These are phyloP conservation scores for Pseudocercospora vitis DNA, from an alignment of 2,329 filamentous ascomycete species.

Conservation along the genomic window DNA sequence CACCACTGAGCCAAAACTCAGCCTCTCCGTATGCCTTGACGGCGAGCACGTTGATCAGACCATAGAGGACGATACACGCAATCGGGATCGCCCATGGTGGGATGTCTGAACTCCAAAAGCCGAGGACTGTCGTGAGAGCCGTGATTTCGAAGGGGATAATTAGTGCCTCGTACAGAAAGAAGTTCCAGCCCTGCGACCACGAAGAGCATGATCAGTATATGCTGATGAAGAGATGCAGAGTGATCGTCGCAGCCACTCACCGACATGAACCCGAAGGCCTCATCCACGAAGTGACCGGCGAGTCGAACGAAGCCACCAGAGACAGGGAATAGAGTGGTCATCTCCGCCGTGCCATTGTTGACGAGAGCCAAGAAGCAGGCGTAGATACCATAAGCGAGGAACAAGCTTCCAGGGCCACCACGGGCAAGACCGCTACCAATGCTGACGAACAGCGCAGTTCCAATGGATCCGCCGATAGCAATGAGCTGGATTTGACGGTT, in stretches of 20 bases:
- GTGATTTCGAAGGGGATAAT: constrained; percentile 57
- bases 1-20: constrained; percentile 55
- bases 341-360: constrained; percentile 66
- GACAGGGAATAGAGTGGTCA: constrained; percentile 41
- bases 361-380: constrained; percentile 57
- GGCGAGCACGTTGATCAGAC: constrained; percentile 45
- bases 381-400: constrained; percentile 37
- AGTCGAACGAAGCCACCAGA: constrained; percentile 58
- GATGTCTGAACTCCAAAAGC: constrained; percentile 48
- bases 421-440: constrained; percentile 57
- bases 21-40: constrained; percentile 49
- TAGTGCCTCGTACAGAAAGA: constrained; percentile 54
- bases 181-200: no score
- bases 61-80: constrained; percentile 41
- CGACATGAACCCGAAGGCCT: constrained; percentile 46
- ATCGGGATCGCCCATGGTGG: constrained; percentile 45
- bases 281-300: constrained; percentile 65
- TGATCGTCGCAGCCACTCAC: background rate
- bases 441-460: constrained; percentile 38
- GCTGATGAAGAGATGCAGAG: no score
- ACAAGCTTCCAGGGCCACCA: constrained; percentile 40
- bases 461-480: constrained; percentile 22
- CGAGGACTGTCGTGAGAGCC: constrained; percentile 44
- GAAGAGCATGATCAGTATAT: no score
- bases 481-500: constrained; percentile 45